Evolutionary conservation across 2,329 filamentous ascomycete genomes (phyloP), one percentile per base, ranked within the genome.

Genomic region (Parascedosporium putredinis): DNA sequence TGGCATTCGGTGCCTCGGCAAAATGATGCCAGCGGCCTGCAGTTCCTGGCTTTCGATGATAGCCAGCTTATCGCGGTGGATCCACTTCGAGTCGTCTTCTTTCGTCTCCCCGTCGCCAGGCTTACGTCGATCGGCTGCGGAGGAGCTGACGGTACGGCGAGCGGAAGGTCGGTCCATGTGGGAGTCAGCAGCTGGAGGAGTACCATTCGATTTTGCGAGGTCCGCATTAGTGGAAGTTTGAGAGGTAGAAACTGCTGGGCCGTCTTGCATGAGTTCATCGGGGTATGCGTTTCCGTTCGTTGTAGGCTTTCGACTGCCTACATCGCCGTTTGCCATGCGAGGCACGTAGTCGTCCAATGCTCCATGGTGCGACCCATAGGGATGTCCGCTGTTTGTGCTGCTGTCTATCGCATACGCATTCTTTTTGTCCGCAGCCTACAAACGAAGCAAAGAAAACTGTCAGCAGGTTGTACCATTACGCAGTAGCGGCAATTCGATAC

Each of bases 61-160:
- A 50, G 85, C 86, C 53, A 93, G 68, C 67, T 91, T 91, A 66
- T 93, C 87, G 51, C 87, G 74, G 60, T 93, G 87, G 58, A 93
- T 91, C 87, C 87, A 93, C 64, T 87, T 84, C 27, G 81, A 85
- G 53, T 79, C 74, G 53, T 84, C 81, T 29, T 72, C 67, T 72
- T 68, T 7, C 7, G 31, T 18, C 8, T 40, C n/a, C 23, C 31
- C 14, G n/a, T 48, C 20, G 5, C 7, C 46, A 3, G n/a, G 16
- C 4, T 38, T 31, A 8, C 55, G 52, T 29, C 50, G 51, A n/a
- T 57, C 55, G 31, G 29, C 36, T 3, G 29, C 34, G 18, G 31
- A 48, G 27, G 25, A 48, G 23, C 27, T 48, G n/a, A 48, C 47
- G 23, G 25, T 50, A 12, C 47, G 47, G 20, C 38, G 18, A 16